Evolutionary conservation across 2,329 filamentous ascomycete genomes (phyloP).

Genomic region (Dichotomopilus funicola): DNA sequence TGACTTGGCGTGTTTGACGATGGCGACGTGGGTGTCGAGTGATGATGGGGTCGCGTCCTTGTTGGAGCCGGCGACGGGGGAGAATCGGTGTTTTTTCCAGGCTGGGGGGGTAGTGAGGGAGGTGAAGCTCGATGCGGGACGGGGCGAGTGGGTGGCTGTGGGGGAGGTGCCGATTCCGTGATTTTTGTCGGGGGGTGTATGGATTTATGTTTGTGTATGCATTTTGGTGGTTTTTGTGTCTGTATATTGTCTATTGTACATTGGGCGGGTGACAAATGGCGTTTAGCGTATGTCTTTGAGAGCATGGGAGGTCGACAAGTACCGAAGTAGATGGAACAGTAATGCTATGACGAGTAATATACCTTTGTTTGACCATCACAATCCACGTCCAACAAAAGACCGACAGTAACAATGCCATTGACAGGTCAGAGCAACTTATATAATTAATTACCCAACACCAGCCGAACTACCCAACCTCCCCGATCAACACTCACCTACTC

Average conservation of each 20-base stretch:
- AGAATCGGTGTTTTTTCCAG: slow-evolving; percentile 18
- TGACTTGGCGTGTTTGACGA: slow-evolving; percentile 16
- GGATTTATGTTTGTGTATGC: background rate
- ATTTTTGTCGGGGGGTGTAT: background rate
- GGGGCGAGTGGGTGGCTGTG: slow-evolving; percentile 9
- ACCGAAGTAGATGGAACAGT: no score
- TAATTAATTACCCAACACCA: no score
- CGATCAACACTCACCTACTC: no score
- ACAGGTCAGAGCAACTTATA: no score
- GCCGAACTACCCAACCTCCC: no score
- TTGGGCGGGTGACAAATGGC: no score
- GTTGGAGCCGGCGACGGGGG: slow-evolving; percentile 7
- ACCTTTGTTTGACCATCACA: no score
- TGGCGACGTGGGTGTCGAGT: slow-evolving; percentile 7
- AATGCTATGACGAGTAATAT: no score
- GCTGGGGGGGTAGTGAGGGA: slow-evolving; percentile 12
- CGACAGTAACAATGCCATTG: no score
- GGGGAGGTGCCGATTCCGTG: slow-evolving; percentile 11
- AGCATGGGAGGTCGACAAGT: no score
- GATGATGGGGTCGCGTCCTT: background rate
- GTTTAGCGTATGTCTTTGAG: no score
- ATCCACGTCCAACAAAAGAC: no score
- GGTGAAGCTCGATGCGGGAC: slow-evolving; percentile 8
- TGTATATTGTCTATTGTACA: background rate
- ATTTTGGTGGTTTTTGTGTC: background rate